A percentile compares a stretch with the other conserved stretches of the same genome.
Evolutionary conservation across 352 stramenopile species (phyloP).

Genomic region (Pythium dissotocum): DNA sequence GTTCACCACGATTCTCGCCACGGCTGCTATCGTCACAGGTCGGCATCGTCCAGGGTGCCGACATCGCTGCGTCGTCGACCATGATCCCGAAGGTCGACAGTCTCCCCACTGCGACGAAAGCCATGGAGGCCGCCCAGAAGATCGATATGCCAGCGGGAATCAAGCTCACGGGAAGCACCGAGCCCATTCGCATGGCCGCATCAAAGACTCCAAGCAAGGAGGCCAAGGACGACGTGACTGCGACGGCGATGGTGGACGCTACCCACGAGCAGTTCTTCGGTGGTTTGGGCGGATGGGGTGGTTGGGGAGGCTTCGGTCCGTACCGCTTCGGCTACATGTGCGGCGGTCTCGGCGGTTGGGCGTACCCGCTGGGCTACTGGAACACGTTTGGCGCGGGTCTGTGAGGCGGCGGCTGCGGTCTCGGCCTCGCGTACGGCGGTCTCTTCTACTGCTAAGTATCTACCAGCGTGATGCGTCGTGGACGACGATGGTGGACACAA

Average conservation of each 20-base stretch:
- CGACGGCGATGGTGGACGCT: background rate
- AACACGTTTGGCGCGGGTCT: conserved; percentile 23
- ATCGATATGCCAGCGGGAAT: background rate
- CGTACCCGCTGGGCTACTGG: conserved; percentile 23
- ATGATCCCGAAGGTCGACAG: too few relatives aligned
- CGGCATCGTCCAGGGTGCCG: background rate
- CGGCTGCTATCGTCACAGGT: background rate
- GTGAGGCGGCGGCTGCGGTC: conserved; percentile 17
- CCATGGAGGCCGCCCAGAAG: background rate
- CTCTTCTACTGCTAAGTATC: conserved; percentile 23
- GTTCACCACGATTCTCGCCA: background rate
- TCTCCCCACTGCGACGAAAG: background rate
- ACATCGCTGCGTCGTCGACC: too few relatives aligned
- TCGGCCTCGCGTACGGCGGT: conserved; percentile 14
- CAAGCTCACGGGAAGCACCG: background rate
- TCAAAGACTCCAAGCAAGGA: background rate
- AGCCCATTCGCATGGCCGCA: background rate
- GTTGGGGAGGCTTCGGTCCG: conserved; percentile 9
- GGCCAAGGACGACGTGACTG: background rate
- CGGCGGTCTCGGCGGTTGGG: conserved; percentile 11
- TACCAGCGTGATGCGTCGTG: too few relatives aligned
- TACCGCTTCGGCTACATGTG: conserved; percentile 15
- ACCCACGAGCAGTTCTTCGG: background rate
- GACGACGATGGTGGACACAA: too few relatives aligned
- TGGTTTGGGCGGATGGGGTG: background rate